A percentile compares a stretch with the other conserved stretches of the same genome.
Evolutionary conservation across 2,329 filamentous ascomycete genomes (phyloP).

Genomic region (Microdochium paspali): DNA sequence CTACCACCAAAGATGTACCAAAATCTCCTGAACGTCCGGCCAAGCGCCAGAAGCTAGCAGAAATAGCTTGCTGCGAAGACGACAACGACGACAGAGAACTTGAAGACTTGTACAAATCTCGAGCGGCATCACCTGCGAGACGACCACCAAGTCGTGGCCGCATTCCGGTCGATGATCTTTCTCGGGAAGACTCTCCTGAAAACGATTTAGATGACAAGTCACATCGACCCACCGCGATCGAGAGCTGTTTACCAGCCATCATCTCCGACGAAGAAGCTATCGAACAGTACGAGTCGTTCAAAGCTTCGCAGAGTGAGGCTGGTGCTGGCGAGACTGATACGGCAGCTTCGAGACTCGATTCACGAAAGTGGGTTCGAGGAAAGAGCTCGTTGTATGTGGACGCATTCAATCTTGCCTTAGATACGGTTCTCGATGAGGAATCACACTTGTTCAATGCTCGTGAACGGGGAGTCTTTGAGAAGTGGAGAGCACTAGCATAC

Average conservation of each 20-base stretch:
- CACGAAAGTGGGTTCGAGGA: slow-evolving; percentile 58
- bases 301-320: slow-evolving; percentile 39
- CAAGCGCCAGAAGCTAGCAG: slow-evolving; percentile 24
- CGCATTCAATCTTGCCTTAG: slow-evolving; percentile 86
- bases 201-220: slow-evolving; percentile 22
- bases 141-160: background rate
- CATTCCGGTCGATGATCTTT: background rate
- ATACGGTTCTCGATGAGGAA: slow-evolving; percentile 85
- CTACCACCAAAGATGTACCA: slow-evolving; percentile 2
- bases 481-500: slow-evolving; percentile 68
- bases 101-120: slow-evolving; percentile 1
- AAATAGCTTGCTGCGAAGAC: slow-evolving; percentile 20
- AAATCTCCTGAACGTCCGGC: slow-evolving; percentile 15
- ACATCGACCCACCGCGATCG: slow-evolving; percentile 50
- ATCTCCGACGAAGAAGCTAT: slow-evolving; percentile 63
- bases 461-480: slow-evolving; percentile 66
- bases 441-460: slow-evolving; percentile 74
- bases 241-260: slow-evolving; percentile 60
- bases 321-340: slow-evolving; percentile 31
- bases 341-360: slow-evolving; percentile 38
- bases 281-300: slow-evolving; percentile 66
- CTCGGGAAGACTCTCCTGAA: slow-evolving; percentile 8
- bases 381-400: slow-evolving; percentile 92
- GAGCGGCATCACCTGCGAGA: background rate
- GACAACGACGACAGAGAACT: slow-evolving; percentile 18